Evolutionary conservation across 2,329 filamentous ascomycete species (phyloP).

Genomic region (Colletotrichum cuscutae): DNA sequence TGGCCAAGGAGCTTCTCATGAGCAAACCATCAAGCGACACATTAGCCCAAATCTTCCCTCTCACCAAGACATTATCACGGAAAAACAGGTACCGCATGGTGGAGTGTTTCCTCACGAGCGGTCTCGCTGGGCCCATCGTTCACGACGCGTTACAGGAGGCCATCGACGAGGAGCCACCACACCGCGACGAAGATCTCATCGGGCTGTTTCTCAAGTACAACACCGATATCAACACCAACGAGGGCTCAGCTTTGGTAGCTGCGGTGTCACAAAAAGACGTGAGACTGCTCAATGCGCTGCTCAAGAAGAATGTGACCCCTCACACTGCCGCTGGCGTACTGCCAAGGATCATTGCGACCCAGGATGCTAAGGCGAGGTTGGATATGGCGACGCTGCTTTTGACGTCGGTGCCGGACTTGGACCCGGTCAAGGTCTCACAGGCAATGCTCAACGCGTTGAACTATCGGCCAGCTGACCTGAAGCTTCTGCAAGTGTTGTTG

Average conservation of each 20-base stretch:
- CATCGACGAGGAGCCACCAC: constrained; percentile 58
- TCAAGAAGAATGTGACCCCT: constrained; percentile 56
- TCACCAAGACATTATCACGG: constrained; percentile 54
- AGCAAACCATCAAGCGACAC: constrained; percentile 59
- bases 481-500: constrained; percentile 59
- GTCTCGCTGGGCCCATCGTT: constrained; percentile 57
- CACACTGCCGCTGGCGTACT: constrained; percentile 60
- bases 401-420: constrained; percentile 54
- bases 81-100: constrained; percentile 59
- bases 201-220: constrained; percentile 61
- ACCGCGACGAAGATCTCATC: constrained; percentile 62
- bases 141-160: constrained; percentile 62
- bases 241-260: constrained; percentile 58
- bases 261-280: constrained; percentile 61
- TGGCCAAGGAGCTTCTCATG: constrained; percentile 58
- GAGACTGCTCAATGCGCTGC: constrained; percentile 54
- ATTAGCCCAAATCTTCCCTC: constrained; percentile 59
- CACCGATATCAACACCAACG: constrained; percentile 65
- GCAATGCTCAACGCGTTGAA: constrained; percentile 55
- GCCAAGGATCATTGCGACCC: constrained; percentile 57
- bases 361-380: constrained; percentile 53
- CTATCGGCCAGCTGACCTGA: constrained; percentile 59
- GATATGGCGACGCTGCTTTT: constrained; percentile 61
- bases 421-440: constrained; percentile 52
- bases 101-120: constrained; percentile 60